A percentile compares a stretch with the other conserved stretches of the same genome.
phyloP scores from a whole-genome alignment of 2,329 filamentous ascomycete genomes.

The Aspergillus sp. region DNA sequence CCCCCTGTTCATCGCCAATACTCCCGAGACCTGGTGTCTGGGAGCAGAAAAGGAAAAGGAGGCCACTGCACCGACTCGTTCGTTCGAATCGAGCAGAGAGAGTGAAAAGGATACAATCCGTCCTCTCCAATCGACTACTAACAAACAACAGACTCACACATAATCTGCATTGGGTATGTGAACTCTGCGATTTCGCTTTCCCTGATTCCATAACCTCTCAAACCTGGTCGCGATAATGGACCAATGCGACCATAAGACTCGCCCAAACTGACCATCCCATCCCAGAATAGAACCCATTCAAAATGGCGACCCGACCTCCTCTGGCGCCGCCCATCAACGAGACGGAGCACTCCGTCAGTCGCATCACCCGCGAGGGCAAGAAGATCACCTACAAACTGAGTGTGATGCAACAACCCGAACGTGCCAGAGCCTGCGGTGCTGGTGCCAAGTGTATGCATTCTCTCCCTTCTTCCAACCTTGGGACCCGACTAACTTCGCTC shows the following conservation, averaged over 20 bases:
- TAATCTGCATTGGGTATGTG: background rate
- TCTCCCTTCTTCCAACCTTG: background rate
- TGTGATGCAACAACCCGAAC: slow-evolving; percentile 91
- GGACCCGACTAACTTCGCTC: slow-evolving; percentile 9
- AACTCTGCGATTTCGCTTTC: background rate
- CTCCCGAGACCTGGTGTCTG: background rate
- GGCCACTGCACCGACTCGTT: too few relatives aligned
- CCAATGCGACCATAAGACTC: background rate
- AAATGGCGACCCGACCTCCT: slow-evolving; percentile 43
- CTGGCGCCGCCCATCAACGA: slow-evolving; percentile 51
- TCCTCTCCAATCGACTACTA: background rate
- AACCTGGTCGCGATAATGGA: background rate
- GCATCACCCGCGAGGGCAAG: slow-evolving; percentile 71
- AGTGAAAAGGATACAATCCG: background rate
- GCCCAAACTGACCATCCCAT: background rate
- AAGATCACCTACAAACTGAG: slow-evolving; percentile 77
- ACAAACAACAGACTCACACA: background rate
- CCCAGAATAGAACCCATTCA: slow-evolving; percentile 5
- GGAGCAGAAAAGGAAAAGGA: too few relatives aligned
- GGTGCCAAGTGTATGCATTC: slow-evolving; percentile 80
- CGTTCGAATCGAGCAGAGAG: background rate
- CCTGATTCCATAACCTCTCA: background rate
- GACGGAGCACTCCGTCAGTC: slow-evolving; percentile 51
- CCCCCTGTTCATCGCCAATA: background rate
- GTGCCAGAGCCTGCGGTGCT: slow-evolving; percentile 90